phyloP scores from a whole-genome alignment of 208 protist genomes.

The Acanthamoeba triangularis region DNA sequence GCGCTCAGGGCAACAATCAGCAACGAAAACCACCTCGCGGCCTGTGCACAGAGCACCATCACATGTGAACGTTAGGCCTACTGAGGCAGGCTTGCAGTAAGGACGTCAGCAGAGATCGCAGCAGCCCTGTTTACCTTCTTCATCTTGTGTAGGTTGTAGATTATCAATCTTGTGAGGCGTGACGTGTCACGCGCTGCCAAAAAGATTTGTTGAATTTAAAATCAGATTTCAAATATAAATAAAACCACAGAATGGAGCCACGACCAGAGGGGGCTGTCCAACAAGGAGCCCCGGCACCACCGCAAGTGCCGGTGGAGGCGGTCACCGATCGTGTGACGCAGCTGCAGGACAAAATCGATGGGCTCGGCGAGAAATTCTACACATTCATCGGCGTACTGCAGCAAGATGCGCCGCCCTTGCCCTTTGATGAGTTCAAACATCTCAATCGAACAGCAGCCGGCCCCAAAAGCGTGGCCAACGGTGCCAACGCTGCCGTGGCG shows the following conservation, averaged over 20 bases:
- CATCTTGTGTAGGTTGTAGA: too few relatives aligned
- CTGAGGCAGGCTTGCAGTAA: too few relatives aligned
- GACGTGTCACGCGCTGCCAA: too few relatives aligned
- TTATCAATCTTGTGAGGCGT: too few relatives aligned
- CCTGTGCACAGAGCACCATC: neutral
- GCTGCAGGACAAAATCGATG: constrained; percentile 70
- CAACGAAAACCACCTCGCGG: constrained; percentile 8
- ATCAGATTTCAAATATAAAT: neutral
- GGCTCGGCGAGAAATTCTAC: constrained; percentile 47
- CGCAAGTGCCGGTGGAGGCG: neutral
- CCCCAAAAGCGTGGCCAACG: neutral
- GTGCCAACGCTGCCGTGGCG: neutral
- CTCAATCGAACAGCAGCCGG: neutral
- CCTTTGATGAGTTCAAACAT: constrained; percentile 34
- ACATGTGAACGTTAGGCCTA: too few relatives aligned
- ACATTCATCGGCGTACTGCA: constrained; percentile 59
- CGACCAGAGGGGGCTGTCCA: neutral
- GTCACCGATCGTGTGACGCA: constrained; percentile 57
- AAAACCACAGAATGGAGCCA: neutral
- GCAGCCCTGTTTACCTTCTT: too few relatives aligned
- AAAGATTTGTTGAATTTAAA: neutral
- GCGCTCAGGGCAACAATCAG: neutral
- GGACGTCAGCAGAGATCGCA: too few relatives aligned
- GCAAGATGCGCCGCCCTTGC: constrained; percentile 41
- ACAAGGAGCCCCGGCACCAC: neutral